A percentile compares a stretch with the other conserved stretches of the same genome.
These are phyloP conservation scores for Allomyces arbusculus DNA, from an alignment of 192 early-diverging fungal genomes.

Conservation along the genomic window DNA sequence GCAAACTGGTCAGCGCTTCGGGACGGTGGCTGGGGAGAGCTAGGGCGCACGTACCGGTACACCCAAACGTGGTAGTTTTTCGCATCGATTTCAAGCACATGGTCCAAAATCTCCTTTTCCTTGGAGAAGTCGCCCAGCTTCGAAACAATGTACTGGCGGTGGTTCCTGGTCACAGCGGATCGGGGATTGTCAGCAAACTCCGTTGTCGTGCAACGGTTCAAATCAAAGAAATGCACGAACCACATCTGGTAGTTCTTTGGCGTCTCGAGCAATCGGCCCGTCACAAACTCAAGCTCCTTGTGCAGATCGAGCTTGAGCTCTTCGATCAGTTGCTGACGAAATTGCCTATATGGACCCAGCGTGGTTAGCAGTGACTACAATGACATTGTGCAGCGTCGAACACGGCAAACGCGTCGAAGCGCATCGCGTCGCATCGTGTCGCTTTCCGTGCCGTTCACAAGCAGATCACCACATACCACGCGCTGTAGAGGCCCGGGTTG, in stretches of 20 bases:
- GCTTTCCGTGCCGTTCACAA: too few species aligned
- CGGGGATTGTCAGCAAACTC: neutral
- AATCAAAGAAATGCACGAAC: conserved; percentile 15
- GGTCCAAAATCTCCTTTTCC: conserved; percentile 56
- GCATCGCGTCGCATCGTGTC: too few species aligned
- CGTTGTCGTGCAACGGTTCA: too few species aligned
- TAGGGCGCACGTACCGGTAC: conserved; percentile 35
- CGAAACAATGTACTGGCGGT: conserved; percentile 54
- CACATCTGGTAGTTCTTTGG: conserved; percentile 94
- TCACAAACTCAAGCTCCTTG: conserved; percentile 58
- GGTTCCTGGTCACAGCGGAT: conserved; percentile 35
- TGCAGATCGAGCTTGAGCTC: conserved; percentile 40
- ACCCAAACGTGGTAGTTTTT: conserved; percentile 99
- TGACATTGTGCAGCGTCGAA: too few species aligned
- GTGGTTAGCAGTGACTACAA: too few species aligned
- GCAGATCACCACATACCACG: conserved; percentile 42
- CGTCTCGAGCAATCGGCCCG: conserved; percentile 42
- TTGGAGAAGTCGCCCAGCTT: conserved; percentile 22
- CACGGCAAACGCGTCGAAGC: too few species aligned
- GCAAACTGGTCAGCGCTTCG: too few species aligned
- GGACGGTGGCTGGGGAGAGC: neutral
- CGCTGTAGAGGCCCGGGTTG: conserved; percentile 87
- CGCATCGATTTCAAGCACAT: conserved; percentile 50
- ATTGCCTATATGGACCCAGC: conserved; percentile 26
- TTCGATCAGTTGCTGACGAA: conserved; percentile 60